These are phyloP conservation scores for Talaromyces sp. DNA, from an alignment of 2,329 filamentous ascomycete genomes.

Conservation along the genomic window DNA sequence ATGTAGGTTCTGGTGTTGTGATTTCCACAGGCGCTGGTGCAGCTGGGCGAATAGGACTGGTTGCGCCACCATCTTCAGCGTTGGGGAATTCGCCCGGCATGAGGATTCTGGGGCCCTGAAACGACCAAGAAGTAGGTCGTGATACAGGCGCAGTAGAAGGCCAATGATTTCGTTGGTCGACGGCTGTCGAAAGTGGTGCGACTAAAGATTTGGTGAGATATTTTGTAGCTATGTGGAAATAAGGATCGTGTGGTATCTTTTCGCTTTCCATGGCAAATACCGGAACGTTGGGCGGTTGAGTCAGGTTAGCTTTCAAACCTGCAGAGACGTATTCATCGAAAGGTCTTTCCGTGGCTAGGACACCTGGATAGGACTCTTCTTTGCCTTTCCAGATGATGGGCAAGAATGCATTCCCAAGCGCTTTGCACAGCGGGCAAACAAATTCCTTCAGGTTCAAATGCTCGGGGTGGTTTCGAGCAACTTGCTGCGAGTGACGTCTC, in stretches of 20 bases:
- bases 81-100: conserved; percentile 41
- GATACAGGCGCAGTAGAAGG: conserved; percentile 27
- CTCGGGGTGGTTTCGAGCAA: conserved; percentile 91
- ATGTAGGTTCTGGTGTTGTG: conserved; percentile 23
- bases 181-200: conserved; percentile 45
- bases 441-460: conserved; percentile 77
- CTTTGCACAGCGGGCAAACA: conserved; percentile 94
- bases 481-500: conserved; percentile 82
- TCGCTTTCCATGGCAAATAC: conserved; percentile 36
- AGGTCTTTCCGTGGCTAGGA: conserved; percentile 56
- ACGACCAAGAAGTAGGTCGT: conserved; percentile 29
- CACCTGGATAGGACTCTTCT: conserved; percentile 74
- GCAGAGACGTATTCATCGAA: conserved; percentile 68
- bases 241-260: conserved; percentile 32
- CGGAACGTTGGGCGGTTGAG: conserved; percentile 48
- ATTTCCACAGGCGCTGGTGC: background rate
- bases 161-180: conserved; percentile 28
- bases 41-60: conserved; percentile 33
- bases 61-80: conserved; percentile 30
- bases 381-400: conserved; percentile 94
- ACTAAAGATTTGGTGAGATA: conserved; percentile 52
- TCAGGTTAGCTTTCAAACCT: conserved; percentile 50
- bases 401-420: conserved; percentile 88
- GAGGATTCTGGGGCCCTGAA: conserved; percentile 26
- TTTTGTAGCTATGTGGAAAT: conserved; percentile 49